These are phyloP conservation scores for Atalantia buxifolia DNA, from an alignment of 345 rosid genomes.

Conservation along the genomic window DNA sequence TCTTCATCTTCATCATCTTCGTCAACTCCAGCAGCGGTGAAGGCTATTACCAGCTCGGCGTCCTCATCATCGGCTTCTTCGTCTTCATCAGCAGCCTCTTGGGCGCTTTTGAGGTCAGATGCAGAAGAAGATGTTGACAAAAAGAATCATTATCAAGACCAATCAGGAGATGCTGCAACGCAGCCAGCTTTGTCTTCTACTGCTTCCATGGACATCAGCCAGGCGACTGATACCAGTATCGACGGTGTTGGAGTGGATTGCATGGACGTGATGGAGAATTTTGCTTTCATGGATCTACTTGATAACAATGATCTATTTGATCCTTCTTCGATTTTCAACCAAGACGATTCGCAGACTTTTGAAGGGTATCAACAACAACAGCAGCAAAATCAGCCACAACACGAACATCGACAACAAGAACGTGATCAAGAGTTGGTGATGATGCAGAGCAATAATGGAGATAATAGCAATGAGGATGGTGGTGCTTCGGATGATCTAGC, in stretches of 20 bases:
- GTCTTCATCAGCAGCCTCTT: constrained; percentile 65
- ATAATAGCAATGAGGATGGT: constrained; percentile 15
- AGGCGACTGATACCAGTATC: constrained; percentile 27
- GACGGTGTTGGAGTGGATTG: constrained; percentile 49
- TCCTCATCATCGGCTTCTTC: constrained; percentile 60
- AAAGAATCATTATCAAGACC: constrained; percentile 7
- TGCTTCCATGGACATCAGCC: constrained; percentile 64
- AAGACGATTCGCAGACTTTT: constrained; percentile 28
- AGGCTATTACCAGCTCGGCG: constrained; percentile 43
- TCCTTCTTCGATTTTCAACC: constrained; percentile 60
- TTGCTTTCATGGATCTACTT: constrained; percentile 80
- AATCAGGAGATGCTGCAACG: constrained; percentile 19
- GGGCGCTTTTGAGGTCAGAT: constrained; percentile 73
- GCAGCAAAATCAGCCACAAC: neutral
- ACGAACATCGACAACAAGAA: neutral
- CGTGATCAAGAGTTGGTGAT: constrained; percentile 7
- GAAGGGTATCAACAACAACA: constrained; percentile 28
- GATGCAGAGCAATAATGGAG: constrained; percentile 3
- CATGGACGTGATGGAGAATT: constrained; percentile 75
- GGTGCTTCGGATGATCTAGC: constrained; percentile 69
- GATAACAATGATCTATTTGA: constrained; percentile 71
- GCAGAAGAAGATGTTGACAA: constrained; percentile 43
- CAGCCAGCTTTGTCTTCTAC: constrained; percentile 64
- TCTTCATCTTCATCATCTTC: constrained; percentile 93
- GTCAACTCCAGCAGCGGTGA: constrained; percentile 68